Evolutionary conservation across 179 eudicot species (phyloP), one percentile per base, ranked within the genome.

Genomic region (Dionaea muscipula): DNA sequence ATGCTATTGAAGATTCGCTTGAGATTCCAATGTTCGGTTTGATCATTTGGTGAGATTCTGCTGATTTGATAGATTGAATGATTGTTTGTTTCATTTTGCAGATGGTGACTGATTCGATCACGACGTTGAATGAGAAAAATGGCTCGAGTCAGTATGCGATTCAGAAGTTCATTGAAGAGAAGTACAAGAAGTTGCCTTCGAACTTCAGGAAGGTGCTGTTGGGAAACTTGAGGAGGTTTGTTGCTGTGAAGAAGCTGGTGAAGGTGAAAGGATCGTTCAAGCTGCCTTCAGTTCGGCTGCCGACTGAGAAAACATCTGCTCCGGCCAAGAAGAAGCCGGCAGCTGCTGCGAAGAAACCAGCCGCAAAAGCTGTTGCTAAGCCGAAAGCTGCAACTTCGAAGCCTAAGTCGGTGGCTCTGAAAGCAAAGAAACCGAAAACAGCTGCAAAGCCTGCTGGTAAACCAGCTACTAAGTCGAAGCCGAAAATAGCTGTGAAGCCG

Each of bases 81-180:
- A n/a, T 20, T 22, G 8, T 11, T 13, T 8, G 8, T 20, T 44
- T 26, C 37, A 37, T 5, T 1, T 27, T 25, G 47, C 60, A 81
- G 86, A 81, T 81, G 86, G 61, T 78, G 2, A 71, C 16, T 1
- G 78, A 71, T 19, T 83, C 87, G 25, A 70, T 81, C 7, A 64
- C 66, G 25, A 45, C 81, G 0, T 52, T 81, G 70, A 81, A 81
- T 70, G 87, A 81, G 53, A 67, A 60, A n/a, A 76, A 36, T 0
- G 87, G 87, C 1, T 78, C 87, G 3, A 81, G 83, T 41, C 81
- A 71, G 17, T 65, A 71, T 3, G 81, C 83, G 17, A 73, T 78
- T 4, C 74, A 78, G 54, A 81, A 78, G 43, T 78, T 60, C 73
- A 68, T 81, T 1, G 81, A 78, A 54, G 81, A 66, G 31, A 75